These are phyloP conservation scores for Knoxdaviesia proteae DNA, from an alignment of 2,329 filamentous ascomycete species.

Conservation along the genomic window DNA sequence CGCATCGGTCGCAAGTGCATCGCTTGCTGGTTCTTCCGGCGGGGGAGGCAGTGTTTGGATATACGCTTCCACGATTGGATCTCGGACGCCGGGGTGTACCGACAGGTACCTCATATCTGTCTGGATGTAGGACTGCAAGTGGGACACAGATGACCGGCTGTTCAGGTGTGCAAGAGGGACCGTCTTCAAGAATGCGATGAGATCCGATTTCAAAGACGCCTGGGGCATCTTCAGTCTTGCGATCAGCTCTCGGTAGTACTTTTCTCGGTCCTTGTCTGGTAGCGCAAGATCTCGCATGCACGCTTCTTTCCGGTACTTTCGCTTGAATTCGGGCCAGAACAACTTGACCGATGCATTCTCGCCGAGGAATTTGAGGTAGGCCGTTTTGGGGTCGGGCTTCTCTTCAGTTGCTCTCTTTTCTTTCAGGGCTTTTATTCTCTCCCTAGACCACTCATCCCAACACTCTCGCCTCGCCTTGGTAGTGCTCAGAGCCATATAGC, in stretches of 20 bases:
- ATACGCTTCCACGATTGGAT: slow-evolving; percentile 44
- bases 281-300: slow-evolving; percentile 58
- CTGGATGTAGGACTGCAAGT: slow-evolving; percentile 40
- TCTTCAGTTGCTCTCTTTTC: slow-evolving; percentile 54
- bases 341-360: slow-evolving; percentile 72
- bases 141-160: slow-evolving; percentile 29
- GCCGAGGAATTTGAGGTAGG: slow-evolving; percentile 65
- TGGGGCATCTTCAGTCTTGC: slow-evolving; percentile 43
- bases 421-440: slow-evolving; percentile 52
- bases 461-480: slow-evolving; percentile 65
- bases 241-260: slow-evolving; percentile 57
- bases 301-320: slow-evolving; percentile 67
- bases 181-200: slow-evolving; percentile 41
- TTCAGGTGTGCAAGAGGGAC: slow-evolving; percentile 39
- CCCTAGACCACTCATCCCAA: slow-evolving; percentile 67
- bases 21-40: slow-evolving; percentile 12
- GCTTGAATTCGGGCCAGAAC: slow-evolving; percentile 92
- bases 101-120: slow-evolving; percentile 51
- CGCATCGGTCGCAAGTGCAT: slow-evolving; percentile 28
- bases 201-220: slow-evolving; percentile 46
- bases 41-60: slow-evolving; percentile 43
- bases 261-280: slow-evolving; percentile 59
- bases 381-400: slow-evolving; percentile 64
- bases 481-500: slow-evolving; percentile 66
- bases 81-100: slow-evolving; percentile 36